Evolutionary conservation across 2,329 filamentous ascomycete genomes (phyloP).

Genomic region (Fusarium paranaense): DNA sequence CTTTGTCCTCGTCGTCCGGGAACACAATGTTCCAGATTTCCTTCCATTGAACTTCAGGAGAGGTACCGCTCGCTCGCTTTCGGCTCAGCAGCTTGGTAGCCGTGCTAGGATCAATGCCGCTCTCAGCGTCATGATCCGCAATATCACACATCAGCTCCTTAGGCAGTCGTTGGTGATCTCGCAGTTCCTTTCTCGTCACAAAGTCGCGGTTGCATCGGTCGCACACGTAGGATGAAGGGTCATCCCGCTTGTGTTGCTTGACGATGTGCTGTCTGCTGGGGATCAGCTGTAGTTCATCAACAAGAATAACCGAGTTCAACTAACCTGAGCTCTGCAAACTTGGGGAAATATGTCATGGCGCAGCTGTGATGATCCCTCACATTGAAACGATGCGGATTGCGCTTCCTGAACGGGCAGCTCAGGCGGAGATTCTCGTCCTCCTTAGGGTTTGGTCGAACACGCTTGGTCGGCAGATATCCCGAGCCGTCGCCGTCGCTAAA

Average conservation of each 20-base stretch:
- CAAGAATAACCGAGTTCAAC: neutral
- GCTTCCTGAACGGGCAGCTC: conserved; percentile 58
- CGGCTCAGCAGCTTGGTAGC: conserved; percentile 54
- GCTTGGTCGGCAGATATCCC: conserved; percentile 46
- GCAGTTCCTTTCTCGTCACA: conserved; percentile 51
- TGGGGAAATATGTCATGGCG: conserved; percentile 57
- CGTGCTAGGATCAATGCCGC: conserved; percentile 55
- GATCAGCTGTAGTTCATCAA: conserved; percentile 12
- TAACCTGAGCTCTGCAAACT: conserved; percentile 55
- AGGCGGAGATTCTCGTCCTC: conserved; percentile 55
- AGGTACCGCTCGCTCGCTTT: conserved; percentile 53
- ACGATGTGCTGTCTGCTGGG: conserved; percentile 54
- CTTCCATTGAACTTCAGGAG: conserved; percentile 53
- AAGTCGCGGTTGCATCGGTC: conserved; percentile 56
- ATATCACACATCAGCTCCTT: conserved; percentile 57
- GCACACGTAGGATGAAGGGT: conserved; percentile 55
- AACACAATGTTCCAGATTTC: conserved; percentile 58
- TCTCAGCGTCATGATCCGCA: conserved; percentile 54
- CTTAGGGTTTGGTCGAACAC: conserved; percentile 45
- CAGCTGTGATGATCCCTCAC: conserved; percentile 59
- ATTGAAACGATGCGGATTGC: conserved; percentile 59
- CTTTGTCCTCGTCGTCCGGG: conserved; percentile 53
- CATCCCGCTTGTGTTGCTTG: conserved; percentile 57
- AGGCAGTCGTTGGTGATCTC: conserved; percentile 54
- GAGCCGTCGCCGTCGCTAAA: conserved; percentile 50